phyloP scores from a whole-genome alignment of 768 basidiomycete species.

The Naganishia randhawae region DNA sequence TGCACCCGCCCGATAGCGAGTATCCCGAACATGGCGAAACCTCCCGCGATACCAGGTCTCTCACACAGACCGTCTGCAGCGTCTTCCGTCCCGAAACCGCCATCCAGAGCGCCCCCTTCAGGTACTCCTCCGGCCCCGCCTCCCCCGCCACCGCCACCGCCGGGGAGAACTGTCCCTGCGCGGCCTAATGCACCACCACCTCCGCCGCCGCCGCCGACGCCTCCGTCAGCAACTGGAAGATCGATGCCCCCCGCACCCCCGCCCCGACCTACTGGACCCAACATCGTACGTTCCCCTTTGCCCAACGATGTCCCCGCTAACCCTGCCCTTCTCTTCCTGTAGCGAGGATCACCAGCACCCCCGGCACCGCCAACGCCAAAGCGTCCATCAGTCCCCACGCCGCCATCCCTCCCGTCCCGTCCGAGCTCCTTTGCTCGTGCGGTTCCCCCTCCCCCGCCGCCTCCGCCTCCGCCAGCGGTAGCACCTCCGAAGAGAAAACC shows the following conservation, averaged over 20 bases:
- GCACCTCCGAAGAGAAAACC: neutral
- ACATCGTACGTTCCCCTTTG: constrained; percentile 1
- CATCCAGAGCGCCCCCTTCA: constrained; percentile 1
- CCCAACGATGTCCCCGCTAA: too few relatives aligned
- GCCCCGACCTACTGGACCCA: constrained; percentile 7
- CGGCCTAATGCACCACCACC: neutral
- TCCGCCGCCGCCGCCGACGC: constrained; percentile 2
- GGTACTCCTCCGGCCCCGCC: constrained; percentile 5
- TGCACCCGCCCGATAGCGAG: neutral
- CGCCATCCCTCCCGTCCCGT: neutral
- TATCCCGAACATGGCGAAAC: constrained; percentile 18
- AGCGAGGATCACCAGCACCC: neutral
- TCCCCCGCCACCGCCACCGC: neutral
- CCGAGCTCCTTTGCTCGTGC: constrained; percentile 3
- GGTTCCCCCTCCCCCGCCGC: neutral
- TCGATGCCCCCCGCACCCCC: constrained; percentile 16
- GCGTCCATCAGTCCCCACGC: neutral
- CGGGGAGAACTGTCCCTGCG: neutral
- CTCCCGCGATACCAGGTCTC: neutral
- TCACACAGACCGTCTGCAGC: neutral
- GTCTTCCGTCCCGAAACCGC: constrained; percentile 3
- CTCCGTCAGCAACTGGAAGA: neutral
- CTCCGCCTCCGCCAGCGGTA: neutral
- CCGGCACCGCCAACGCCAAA: neutral
- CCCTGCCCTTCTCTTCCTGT: too few relatives aligned